Evolutionary conservation across 176 grass and related monocot genomes (phyloP).

Genomic region (Rhynchospora breviuscula): DNA sequence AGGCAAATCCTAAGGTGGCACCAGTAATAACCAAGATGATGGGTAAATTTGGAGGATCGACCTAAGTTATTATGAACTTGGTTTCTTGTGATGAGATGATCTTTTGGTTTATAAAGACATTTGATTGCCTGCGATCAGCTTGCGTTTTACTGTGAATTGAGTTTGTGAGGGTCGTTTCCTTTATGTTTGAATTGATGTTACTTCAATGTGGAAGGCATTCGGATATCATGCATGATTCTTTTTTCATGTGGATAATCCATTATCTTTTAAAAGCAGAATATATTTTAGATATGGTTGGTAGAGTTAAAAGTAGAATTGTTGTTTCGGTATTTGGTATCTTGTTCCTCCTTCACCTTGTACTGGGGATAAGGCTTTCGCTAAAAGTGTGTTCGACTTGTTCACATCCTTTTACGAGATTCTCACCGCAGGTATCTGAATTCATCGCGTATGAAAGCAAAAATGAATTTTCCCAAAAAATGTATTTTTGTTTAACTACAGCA

Average conservation of each 20-base stretch:
- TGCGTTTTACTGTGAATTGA: not conserved
- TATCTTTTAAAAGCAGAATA: too few species aligned
- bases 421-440: too few species aligned
- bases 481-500: too few species aligned
- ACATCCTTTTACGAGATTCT: too few species aligned
- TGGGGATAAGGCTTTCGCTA: too few species aligned
- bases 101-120: not conserved
- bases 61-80: not conserved
- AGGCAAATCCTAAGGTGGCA: constrained; percentile 83
- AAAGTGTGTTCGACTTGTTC: too few species aligned
- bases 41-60: constrained; percentile 54
- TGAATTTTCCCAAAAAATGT: too few species aligned
- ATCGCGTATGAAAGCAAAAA: too few species aligned
- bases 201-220: not conserved
- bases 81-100: not conserved
- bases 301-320: not conserved
- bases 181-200: not conserved
- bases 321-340: not conserved
- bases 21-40: constrained; percentile 95
- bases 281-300: too few species aligned
- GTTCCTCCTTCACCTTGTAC: too few species aligned
- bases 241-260: too few species aligned
- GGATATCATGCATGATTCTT: not conserved
- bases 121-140: not conserved
- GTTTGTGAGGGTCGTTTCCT: not conserved